Evolutionary conservation across 2,329 filamentous ascomycete genomes (phyloP).

Genomic region (Sporothrix protearum): DNA sequence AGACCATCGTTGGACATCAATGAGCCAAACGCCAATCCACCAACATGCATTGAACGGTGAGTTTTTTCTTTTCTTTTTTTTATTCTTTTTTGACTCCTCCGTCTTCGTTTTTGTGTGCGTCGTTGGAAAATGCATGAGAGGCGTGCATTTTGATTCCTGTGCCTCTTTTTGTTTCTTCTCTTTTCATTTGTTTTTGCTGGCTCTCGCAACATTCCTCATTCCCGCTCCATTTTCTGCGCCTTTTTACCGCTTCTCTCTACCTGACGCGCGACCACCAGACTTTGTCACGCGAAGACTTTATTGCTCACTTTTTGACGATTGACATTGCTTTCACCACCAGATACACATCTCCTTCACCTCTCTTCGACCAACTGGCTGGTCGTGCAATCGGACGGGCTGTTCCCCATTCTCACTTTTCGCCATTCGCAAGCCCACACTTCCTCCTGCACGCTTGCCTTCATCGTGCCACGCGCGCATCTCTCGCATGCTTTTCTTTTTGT

Average conservation of each 20-base stretch:
- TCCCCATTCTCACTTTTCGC: background rate
- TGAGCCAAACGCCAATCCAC: background rate
- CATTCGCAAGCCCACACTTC: background rate
- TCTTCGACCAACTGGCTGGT: background rate
- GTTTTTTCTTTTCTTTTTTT: background rate
- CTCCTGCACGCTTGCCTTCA: background rate
- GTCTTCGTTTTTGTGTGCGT: background rate
- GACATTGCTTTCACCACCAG: background rate
- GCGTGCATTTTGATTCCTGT: background rate
- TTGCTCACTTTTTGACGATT: background rate
- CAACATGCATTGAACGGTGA: background rate
- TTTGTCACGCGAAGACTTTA: background rate
- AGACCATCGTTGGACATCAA: constrained; percentile 20
- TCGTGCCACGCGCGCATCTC: background rate
- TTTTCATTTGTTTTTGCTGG: constrained; percentile 1
- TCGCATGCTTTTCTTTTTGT: background rate
- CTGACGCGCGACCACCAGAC: background rate
- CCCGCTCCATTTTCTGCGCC: background rate
- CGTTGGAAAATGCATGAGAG: background rate
- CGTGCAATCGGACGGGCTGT: background rate
- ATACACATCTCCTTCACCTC: background rate
- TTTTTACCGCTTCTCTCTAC: background rate
- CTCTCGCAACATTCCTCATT: background rate
- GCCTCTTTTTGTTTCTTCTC: background rate
- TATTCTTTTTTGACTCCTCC: background rate